A percentile compares a stretch with the other conserved stretches of the same genome.
Conservation (phyloP, 306 rosid species). For the Corylus avellana region DNA sequence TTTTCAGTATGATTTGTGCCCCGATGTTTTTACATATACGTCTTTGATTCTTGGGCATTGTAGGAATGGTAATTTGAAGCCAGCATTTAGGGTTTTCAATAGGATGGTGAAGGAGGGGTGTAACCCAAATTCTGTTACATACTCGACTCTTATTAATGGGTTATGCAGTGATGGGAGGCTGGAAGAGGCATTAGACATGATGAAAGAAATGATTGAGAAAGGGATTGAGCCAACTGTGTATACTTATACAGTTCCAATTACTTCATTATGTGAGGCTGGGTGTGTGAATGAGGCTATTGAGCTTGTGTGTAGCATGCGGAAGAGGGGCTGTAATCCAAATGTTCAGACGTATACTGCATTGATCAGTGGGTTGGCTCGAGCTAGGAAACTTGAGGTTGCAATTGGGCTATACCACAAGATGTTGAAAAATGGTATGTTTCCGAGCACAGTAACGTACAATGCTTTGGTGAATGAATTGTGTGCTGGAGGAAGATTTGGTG, state of each 20-base stretch:
- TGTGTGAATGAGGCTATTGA: conserved; percentile 34
- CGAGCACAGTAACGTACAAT: conserved; percentile 39
- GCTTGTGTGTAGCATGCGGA: conserved; percentile 38
- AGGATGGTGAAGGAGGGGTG: conserved; percentile 41
- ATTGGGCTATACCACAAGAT: conserved; percentile 46
- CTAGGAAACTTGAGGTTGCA: conserved; percentile 37
- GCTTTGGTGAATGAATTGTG: conserved; percentile 40
- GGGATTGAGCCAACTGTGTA: conserved; percentile 38
- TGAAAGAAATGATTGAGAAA: conserved; percentile 39
- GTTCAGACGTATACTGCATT: conserved; percentile 43
- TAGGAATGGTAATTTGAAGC: conserved; percentile 35
- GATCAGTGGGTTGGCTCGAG: conserved; percentile 36
- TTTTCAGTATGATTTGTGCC: conserved; percentile 33
- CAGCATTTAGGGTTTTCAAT: conserved; percentile 36
- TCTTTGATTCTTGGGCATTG: conserved; percentile 48
- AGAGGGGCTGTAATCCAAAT: conserved; percentile 36
- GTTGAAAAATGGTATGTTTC: conserved; percentile 40
- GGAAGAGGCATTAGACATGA: conserved; percentile 44
- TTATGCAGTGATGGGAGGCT: conserved; percentile 41
- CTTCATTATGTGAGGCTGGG: conserved; percentile 38
- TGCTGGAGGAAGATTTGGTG: conserved; percentile 34
- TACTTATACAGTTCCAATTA: conserved; percentile 43
- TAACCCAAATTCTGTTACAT: conserved; percentile 41
- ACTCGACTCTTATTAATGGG: conserved; percentile 45
- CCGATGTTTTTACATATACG: conserved; percentile 44